Base-by-base conservation (phyloP, 2,329 filamentous ascomycete species). In the Huntiella omanensis region DNA sequence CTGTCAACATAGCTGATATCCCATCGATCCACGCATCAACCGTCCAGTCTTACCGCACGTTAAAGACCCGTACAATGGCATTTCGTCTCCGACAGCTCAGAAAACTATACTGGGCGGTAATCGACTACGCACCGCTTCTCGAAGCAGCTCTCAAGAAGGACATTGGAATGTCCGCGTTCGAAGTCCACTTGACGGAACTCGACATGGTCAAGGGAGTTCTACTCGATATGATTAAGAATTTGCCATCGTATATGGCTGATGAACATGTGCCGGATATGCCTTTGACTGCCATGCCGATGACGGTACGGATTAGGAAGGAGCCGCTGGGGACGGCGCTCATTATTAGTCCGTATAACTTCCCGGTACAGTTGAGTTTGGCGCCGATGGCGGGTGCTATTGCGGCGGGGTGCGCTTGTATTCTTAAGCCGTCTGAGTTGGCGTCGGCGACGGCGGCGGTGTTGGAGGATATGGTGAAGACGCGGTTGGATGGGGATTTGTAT, bases 301-400 rank as follows among this genome's bases (percentile, higher is more conserved):
- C 68, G 47, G 81, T 86, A 34, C 79, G 72, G 57, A 78, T 92
- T 59, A 71, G 78, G 53, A 92, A 93, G 64, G 88, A 96, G 57
- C 91, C 91, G 1, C 62, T 95, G 48, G 91, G 91, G 33, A 68
- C 77, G 36, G 76, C 84, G 8, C 68, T 96, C 54, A 75, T 95
- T 56, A 92, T 96, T 57, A 85, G 86, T 48, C 77, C 91, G 38
- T 96, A 84, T 73, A 98, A 98, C 68, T 94, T 87, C 61, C 91
- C 91, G 44, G 67, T 94, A 59, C 79, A 87, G 62, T 70, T 96
- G 38, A 76, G 77, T 34, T 59, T 96, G 36, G 72, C 75, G 1
- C 86, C 88, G 2, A 62, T 93, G 50, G 73, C 94, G 52, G 91
- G 88, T 49, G 91, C 88, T 56, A 94, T 98, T 55, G 77, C 83